phyloP scores from a whole-genome alignment of 768 basidiomycete species.

The Suillus hirtellus region DNA sequence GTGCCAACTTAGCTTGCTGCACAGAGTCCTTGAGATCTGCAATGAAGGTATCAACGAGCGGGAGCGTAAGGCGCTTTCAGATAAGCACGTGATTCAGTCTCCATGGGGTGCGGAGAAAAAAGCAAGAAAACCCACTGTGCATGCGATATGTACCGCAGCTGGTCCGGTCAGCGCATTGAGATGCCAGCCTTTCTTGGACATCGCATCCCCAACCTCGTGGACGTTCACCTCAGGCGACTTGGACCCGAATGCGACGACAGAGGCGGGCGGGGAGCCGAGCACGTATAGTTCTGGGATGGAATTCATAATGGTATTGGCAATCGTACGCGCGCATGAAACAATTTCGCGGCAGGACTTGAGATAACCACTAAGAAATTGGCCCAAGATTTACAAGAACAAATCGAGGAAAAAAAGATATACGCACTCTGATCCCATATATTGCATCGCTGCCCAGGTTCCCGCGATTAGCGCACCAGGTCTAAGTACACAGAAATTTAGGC shows the following conservation, averaged over 20 bases:
- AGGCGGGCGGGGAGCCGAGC: conserved; percentile 86
- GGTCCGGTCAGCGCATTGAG: conserved; percentile 81
- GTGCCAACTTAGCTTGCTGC: conserved; percentile 59
- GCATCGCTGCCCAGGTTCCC: conserved; percentile 96
- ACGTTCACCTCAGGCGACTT: conserved; percentile 55
- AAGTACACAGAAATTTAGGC: background rate
- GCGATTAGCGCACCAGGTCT: conserved; percentile 93
- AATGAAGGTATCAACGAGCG: conserved; percentile 74
- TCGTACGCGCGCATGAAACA: conserved; percentile 68
- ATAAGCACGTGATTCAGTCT: background rate
- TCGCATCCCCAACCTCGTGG: conserved; percentile 88
- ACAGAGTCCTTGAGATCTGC: conserved; percentile 82
- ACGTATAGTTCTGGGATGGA: conserved; percentile 85
- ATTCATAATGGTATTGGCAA: conserved; percentile 63
- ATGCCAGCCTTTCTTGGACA: conserved; percentile 89
- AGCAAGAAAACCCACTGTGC: conserved; percentile 64
- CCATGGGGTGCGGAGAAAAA: background rate
- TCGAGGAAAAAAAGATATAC: conserved; percentile 24
- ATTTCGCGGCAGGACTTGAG: conserved; percentile 82
- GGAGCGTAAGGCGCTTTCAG: conserved; percentile 74
- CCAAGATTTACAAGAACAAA: conserved; percentile 8
- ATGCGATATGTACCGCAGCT: conserved; percentile 88
- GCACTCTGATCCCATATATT: conserved; percentile 85
- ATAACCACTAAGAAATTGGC: conserved; percentile 64
- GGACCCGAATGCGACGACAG: conserved; percentile 87